These are phyloP conservation scores for Lepiota venenata DNA, from an alignment of 768 basidiomycete genomes.

Conservation along the genomic window DNA sequence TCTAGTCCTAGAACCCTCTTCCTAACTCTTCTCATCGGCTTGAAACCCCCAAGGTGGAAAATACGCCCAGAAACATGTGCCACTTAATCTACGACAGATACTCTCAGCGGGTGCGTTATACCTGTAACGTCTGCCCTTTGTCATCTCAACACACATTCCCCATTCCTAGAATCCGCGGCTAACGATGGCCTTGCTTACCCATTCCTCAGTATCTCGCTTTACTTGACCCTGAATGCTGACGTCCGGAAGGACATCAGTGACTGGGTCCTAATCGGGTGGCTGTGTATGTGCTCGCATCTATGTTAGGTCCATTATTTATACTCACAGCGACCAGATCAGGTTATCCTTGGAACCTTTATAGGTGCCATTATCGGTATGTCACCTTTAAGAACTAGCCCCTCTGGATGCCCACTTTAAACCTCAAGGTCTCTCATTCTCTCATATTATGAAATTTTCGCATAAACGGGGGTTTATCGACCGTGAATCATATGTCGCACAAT, in stretches of 20 bases:
- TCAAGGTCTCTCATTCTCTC: slow-evolving; percentile 62
- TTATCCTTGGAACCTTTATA: slow-evolving; percentile 67
- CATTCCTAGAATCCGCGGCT: slow-evolving; percentile 69
- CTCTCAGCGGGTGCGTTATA: slow-evolving; percentile 49
- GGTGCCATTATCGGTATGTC: slow-evolving; percentile 53
- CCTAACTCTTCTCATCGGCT: neutral
- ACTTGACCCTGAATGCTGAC: slow-evolving; percentile 72
- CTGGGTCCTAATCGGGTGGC: slow-evolving; percentile 86
- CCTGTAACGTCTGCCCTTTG: neutral
- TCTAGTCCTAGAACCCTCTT: neutral
- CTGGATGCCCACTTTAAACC: slow-evolving; percentile 1
- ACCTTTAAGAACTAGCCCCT: neutral
- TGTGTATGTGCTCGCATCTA: slow-evolving; percentile 46
- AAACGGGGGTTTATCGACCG: slow-evolving; percentile 26
- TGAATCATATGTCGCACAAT: slow-evolving; percentile 83
- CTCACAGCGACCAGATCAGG: slow-evolving; percentile 54
- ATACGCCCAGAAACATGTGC: slow-evolving; percentile 69
- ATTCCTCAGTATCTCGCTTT: slow-evolving; percentile 83
- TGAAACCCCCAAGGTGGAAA: slow-evolving; percentile 49
- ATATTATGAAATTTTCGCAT: slow-evolving; percentile 57
- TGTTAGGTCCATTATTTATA: neutral
- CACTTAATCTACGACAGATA: slow-evolving; percentile 71
- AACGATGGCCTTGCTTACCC: slow-evolving; percentile 98
- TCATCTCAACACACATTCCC: neutral
- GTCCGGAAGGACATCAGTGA: slow-evolving; percentile 64